phyloP scores from a whole-genome alignment of 805 yeast genomes.

The Lipomyces starkeyi region DNA sequence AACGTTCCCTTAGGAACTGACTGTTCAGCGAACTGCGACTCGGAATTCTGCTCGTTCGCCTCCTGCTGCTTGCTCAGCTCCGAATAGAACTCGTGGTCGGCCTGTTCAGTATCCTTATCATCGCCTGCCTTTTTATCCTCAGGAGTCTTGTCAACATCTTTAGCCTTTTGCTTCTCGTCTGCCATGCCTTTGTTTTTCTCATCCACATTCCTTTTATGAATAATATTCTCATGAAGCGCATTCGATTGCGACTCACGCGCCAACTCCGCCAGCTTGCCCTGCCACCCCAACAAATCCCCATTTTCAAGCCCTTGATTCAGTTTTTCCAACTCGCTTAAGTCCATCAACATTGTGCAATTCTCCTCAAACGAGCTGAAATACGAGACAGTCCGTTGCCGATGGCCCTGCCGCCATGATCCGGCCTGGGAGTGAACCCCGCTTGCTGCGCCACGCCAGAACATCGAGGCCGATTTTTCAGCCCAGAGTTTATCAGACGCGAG shows the following conservation, averaged over 20 bases:
- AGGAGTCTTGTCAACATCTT: conserved; percentile 5
- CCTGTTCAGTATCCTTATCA: conserved; percentile 12
- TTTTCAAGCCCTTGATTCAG: neutral
- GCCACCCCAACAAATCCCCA: neutral
- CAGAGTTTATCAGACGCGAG: conserved; percentile 30
- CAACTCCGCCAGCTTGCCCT: neutral
- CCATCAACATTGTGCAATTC: conserved; percentile 35
- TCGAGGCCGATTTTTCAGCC: conserved; percentile 28
- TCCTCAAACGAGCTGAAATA: conserved; percentile 27
- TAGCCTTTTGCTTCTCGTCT: neutral
- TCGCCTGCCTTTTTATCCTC: neutral
- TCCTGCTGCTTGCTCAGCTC: conserved; percentile 19
- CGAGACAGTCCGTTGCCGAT: conserved; percentile 37
- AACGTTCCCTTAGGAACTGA: conserved; percentile 17
- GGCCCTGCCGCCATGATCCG: conserved; percentile 37
- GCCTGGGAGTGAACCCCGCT: conserved; percentile 37
- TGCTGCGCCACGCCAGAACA: conserved; percentile 40
- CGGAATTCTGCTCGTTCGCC: conserved; percentile 8
- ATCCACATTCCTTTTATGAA: neutral
- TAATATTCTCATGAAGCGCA: neutral
- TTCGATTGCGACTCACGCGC: neutral
- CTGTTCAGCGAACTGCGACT: conserved; percentile 27
- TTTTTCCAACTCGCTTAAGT: conserved; percentile 18
- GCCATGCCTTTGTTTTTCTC: neutral
- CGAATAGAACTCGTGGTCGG: conserved; percentile 19